Evolutionary conservation across 2,329 filamentous ascomycete species (phyloP).

Genomic region (Aspergillus fijiensis): DNA sequence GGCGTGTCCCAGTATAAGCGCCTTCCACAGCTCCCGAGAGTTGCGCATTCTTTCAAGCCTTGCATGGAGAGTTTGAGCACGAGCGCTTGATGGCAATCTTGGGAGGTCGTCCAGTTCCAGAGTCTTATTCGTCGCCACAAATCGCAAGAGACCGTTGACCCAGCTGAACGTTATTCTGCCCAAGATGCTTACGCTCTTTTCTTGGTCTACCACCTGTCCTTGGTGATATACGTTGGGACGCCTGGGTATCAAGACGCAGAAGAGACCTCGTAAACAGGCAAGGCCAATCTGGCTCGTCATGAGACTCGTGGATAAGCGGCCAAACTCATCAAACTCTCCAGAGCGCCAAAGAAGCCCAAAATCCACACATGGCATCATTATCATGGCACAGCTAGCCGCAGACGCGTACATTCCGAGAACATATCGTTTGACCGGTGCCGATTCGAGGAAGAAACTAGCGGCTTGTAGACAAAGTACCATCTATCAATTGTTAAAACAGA

Average conservation of each 20-base stretch:
- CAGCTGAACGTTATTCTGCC: constrained; percentile 66
- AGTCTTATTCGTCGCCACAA: constrained; percentile 58
- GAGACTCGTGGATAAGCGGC: constrained; percentile 43
- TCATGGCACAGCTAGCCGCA: constrained; percentile 27
- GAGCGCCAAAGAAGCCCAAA: constrained; percentile 35
- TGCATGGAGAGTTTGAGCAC: constrained; percentile 55
- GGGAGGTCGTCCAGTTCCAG: constrained; percentile 65
- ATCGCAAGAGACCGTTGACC: constrained; percentile 56
- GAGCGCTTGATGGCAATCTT: constrained; percentile 56
- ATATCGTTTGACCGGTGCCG: constrained; percentile 34
- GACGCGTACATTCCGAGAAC: constrained; percentile 33
- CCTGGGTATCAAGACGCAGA: constrained; percentile 60
- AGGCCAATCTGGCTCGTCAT: constrained; percentile 51
- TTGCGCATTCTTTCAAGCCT: constrained; percentile 38
- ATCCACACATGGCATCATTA: constrained; percentile 23
- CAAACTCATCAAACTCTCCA: constrained; percentile 12
- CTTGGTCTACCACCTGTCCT: constrained; percentile 61
- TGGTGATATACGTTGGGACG: constrained; percentile 66
- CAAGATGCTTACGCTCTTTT: constrained; percentile 62
- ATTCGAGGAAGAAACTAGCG: constrained; percentile 35
- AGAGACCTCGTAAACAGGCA: constrained; percentile 28
- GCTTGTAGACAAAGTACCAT: constrained; percentile 34
- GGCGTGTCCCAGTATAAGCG: constrained; percentile 60
- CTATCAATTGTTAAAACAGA: constrained; percentile 15
- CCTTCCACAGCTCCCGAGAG: constrained; percentile 56